Percentiles rank a stretch among this genome's conserved stretches.
Conservation (phyloP, 345 rosid species). For the Isatis tinctoria region DNA sequence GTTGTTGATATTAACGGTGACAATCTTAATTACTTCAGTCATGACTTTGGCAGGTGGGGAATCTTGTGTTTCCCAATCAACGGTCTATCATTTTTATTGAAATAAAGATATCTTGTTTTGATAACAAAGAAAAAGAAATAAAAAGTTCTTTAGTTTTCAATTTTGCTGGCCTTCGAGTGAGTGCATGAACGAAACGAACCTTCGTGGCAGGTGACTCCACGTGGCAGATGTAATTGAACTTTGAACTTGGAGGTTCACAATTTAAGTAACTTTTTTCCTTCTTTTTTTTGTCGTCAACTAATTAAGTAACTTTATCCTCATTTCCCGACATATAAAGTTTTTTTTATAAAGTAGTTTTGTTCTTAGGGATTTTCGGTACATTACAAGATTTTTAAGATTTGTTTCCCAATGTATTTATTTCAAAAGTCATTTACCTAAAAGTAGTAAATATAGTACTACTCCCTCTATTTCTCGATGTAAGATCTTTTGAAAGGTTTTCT, state of each 20-base stretch:
- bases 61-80: constrained; percentile 17
- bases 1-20: constrained; percentile 14
- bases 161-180: not conserved
- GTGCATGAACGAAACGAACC: constrained; percentile 24
- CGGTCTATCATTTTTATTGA: not conserved
- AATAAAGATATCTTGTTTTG: not conserved
- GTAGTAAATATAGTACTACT: too few relatives aligned
- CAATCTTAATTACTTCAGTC: not conserved
- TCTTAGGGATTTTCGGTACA: too few relatives aligned
- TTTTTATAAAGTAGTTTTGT: too few relatives aligned
- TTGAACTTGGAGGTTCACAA: not conserved
- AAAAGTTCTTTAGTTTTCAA: not conserved
- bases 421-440: too few relatives aligned
- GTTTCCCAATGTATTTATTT: too few relatives aligned
- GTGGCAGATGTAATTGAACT: constrained; percentile 4
- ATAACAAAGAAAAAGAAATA: not conserved
- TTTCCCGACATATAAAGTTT: not conserved
- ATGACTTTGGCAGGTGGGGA: constrained; percentile 10
- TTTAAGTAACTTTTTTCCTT: not conserved
- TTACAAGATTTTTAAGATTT: too few relatives aligned
- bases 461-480: too few relatives aligned
- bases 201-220: constrained; percentile 27
- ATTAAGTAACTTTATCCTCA: not conserved
- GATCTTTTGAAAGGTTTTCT: too few relatives aligned
- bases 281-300: not conserved